phyloP scores from a whole-genome alignment of 805 yeast genomes.

The Candida sanyiensis region DNA sequence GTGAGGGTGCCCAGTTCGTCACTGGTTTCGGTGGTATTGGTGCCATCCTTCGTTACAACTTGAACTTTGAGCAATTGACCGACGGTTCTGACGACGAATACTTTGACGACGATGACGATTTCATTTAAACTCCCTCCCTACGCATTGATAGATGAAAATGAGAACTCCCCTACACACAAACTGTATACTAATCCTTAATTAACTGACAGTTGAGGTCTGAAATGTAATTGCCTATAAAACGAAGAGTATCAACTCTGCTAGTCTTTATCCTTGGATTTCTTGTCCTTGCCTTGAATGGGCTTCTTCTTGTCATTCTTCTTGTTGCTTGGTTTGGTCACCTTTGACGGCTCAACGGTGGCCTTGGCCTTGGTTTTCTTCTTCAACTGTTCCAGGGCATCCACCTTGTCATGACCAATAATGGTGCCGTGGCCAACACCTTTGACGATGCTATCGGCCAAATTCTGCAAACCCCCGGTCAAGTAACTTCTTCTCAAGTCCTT shows the following conservation, averaged over 20 bases:
- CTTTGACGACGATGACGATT: slow-evolving; percentile 51
- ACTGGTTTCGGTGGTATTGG: slow-evolving; percentile 99
- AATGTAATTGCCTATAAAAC: no score
- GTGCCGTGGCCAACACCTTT: slow-evolving; percentile 60
- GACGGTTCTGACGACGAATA: slow-evolving; percentile 91
- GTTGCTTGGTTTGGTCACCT: no score
- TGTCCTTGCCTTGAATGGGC: no score
- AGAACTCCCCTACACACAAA: no score
- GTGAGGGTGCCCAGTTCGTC: slow-evolving; percentile 98
- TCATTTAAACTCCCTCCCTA: slow-evolving; percentile 15
- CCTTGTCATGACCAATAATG: slow-evolving; percentile 64
- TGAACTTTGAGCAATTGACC: slow-evolving; percentile 90
- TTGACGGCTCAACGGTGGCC: no score
- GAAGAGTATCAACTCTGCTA: no score
- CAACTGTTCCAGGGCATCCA: slow-evolving; percentile 63
- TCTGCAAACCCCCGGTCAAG: slow-evolving; percentile 71
- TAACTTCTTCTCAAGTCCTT: slow-evolving; percentile 64
- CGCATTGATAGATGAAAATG: slow-evolving; percentile 2
- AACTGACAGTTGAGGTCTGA: no score
- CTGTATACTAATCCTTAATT: no score
- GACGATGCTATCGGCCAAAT: slow-evolving; percentile 71
- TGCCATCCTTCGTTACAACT: slow-evolving; percentile 91
- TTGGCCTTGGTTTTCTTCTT: slow-evolving; percentile 25
- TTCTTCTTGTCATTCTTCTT: no score
- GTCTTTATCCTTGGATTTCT: no score